Percentiles rank a stretch among this genome's conserved stretches.
Conservation (phyloP, 768 basidiomycete species). For the Boletales sp. region DNA sequence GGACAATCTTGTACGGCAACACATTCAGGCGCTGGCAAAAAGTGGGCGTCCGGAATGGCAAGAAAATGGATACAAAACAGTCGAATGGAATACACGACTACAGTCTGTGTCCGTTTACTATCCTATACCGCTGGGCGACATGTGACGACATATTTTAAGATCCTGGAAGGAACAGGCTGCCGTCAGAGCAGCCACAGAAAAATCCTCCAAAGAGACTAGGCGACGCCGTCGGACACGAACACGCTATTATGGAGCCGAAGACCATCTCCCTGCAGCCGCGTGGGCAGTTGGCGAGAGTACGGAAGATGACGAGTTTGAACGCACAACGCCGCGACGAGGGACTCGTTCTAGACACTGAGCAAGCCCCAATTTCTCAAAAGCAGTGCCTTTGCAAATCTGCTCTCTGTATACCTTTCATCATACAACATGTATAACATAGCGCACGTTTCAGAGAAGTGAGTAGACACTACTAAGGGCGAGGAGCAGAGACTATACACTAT, state of each 20-base stretch:
- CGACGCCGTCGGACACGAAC: constrained; percentile 12
- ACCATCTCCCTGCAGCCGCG: constrained; percentile 2
- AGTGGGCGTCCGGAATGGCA: constrained; percentile 53
- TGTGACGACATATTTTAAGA: constrained; percentile 4
- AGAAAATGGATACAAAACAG: constrained; percentile 40
- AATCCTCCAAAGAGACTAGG: constrained; percentile 6
- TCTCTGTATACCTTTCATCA: background rate
- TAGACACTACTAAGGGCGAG: too few species aligned
- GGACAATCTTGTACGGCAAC: constrained; percentile 58
- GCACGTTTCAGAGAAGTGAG: background rate
- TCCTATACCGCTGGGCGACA: background rate
- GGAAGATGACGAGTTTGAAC: constrained; percentile 3
- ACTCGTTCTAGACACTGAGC: constrained; percentile 15
- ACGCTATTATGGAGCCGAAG: constrained; percentile 11
- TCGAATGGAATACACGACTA: constrained; percentile 53
- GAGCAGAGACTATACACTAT: too few species aligned
- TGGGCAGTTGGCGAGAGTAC: constrained; percentile 6
- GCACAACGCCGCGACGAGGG: constrained; percentile 11
- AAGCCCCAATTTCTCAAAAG: background rate
- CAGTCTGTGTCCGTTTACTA: constrained; percentile 38
- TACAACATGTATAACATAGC: constrained; percentile 1
- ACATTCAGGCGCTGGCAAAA: constrained; percentile 46
- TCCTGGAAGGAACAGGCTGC: constrained; percentile 28
- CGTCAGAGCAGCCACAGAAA: constrained; percentile 16
- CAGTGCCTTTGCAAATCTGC: background rate